Evolutionary conservation across 1,284 basidiomycete genomes (phyloP).

Genomic region (Microbotryum scabiosae): DNA sequence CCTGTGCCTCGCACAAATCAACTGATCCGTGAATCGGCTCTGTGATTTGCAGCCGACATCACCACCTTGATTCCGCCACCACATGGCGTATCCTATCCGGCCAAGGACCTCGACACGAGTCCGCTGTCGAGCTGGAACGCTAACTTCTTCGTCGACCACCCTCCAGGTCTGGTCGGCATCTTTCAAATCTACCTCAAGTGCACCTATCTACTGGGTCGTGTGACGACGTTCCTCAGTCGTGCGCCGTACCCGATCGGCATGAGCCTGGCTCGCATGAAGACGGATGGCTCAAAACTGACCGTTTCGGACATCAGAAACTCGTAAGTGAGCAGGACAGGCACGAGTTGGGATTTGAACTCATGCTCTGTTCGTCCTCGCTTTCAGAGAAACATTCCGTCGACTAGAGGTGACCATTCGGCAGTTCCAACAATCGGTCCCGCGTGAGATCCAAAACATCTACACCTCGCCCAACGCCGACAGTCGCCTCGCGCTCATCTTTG

Average conservation of each 20-base stretch:
- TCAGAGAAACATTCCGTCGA: constrained; percentile 26
- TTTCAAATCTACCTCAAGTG: constrained; percentile 5
- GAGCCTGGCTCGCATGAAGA: not conserved
- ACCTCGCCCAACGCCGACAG: constrained; percentile 2
- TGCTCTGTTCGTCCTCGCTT: not conserved
- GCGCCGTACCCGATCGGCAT: not conserved
- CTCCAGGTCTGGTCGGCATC: constrained; percentile 7
- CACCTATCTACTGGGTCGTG: not conserved
- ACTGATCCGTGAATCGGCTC: not conserved
- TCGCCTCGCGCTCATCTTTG: constrained; percentile 22
- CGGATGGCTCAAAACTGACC: too few relatives aligned
- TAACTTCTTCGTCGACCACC: constrained; percentile 30
- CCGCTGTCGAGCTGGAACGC: constrained; percentile 23
- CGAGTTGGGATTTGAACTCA: not conserved
- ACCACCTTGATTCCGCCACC: not conserved
- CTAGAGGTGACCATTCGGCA: constrained; percentile 24
- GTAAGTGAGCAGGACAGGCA: constrained; percentile 4
- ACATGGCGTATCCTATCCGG: not conserved
- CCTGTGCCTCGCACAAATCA: too few relatives aligned
- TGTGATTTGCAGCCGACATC: not conserved
- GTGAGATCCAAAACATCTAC: constrained; percentile 23
- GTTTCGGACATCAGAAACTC: not conserved
- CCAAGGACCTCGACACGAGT: not conserved
- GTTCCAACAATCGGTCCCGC: constrained; percentile 32
- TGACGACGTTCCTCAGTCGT: not conserved